Conservation (phyloP, 352 stramenopile species). For the Phytopythium boreale region DNA sequence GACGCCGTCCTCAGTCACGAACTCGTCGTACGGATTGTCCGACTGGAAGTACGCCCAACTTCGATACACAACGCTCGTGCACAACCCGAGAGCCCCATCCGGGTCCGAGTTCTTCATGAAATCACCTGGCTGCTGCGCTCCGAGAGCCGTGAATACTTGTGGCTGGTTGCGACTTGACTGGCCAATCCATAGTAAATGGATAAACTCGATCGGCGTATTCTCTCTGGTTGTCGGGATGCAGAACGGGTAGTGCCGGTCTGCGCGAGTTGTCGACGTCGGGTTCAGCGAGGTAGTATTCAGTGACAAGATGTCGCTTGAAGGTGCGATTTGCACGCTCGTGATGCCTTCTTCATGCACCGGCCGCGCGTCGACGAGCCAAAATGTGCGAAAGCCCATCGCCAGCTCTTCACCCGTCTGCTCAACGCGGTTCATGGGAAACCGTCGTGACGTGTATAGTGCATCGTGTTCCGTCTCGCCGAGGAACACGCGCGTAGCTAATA, state of each 20-base stretch:
- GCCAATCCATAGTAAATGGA: conserved; percentile 89
- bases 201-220: conserved; percentile 92
- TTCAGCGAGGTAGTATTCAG: conserved; percentile 83
- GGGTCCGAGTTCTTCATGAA: conserved; percentile 90
- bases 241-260: conserved; percentile 90
- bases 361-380: conserved; percentile 65
- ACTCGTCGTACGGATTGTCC: conserved; percentile 81
- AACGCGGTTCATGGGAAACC: conserved; percentile 76
- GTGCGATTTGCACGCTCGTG: conserved; percentile 59
- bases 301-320: conserved; percentile 52
- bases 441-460: conserved; percentile 11
- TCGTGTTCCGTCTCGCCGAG: conserved; percentile 10
- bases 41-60: conserved; percentile 92
- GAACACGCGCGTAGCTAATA: conserved; percentile 39
- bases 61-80: conserved; percentile 87
- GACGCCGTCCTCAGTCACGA: conserved; percentile 87
- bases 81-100: conserved; percentile 68
- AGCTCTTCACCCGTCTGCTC: conserved; percentile 91
- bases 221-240: conserved; percentile 89
- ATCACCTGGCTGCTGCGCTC: conserved; percentile 87
- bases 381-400: conserved; percentile 88
- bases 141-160: conserved; percentile 88
- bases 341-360: conserved; percentile 46
- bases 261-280: conserved; percentile 80
- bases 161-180: conserved; percentile 88